Evolutionary conservation across 768 basidiomycete genomes (phyloP).

Genomic region (Pleurotus cornucopiae): DNA sequence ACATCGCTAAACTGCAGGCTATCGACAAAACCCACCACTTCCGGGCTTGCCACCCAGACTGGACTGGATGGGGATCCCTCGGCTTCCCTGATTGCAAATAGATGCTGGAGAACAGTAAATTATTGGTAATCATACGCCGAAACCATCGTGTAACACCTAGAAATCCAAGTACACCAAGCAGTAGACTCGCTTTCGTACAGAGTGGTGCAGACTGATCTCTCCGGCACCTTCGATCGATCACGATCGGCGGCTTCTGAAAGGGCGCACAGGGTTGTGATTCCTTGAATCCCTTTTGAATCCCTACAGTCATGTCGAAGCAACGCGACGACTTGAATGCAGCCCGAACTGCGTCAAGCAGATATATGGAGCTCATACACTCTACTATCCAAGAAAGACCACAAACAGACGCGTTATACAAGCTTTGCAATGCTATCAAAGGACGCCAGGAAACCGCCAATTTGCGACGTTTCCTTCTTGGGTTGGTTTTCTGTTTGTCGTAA

Average conservation of each 20-base stretch:
- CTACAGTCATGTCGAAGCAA: too few relatives aligned
- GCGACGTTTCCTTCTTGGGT: neutral
- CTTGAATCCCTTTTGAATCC: too few relatives aligned
- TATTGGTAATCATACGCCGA: neutral
- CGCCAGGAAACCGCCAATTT: neutral
- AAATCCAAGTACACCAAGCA: neutral
- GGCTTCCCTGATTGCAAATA: constrained; percentile 56
- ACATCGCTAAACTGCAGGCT: constrained; percentile 50
- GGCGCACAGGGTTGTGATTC: too few relatives aligned
- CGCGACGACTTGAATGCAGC: too few relatives aligned
- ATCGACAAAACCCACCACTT: constrained; percentile 62
- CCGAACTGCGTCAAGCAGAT: neutral
- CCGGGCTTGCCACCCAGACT: constrained; percentile 61
- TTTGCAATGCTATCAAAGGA: neutral
- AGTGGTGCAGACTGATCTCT: neutral
- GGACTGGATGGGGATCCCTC: constrained; percentile 60
- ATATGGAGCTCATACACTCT: neutral
- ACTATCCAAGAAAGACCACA: neutral
- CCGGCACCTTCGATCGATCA: neutral
- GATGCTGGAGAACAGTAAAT: neutral
- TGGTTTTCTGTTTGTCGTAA: neutral
- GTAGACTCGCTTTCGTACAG: too few relatives aligned
- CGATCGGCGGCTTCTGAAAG: too few relatives aligned
- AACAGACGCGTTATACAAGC: neutral
- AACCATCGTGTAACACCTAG: neutral